Base-by-base conservation (phyloP, 306 rosid genomes). In the Vigna hirtella region DNA sequence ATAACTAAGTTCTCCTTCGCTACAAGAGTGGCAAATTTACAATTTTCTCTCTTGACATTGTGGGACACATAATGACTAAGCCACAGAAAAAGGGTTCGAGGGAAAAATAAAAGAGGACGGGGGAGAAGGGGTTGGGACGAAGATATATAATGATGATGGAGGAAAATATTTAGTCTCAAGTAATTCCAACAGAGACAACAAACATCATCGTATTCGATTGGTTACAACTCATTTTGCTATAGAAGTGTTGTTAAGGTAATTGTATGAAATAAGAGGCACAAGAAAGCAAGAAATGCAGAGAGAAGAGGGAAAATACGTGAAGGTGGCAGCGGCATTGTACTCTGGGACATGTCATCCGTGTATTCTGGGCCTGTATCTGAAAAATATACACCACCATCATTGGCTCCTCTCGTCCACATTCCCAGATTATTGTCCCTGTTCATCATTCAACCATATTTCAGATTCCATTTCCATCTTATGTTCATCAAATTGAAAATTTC, bases 401-500 rank as follows among this genome's bases (percentile, higher is more conserved):
- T 81, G 52, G 83, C 76, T 24, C 83, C 88, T 70, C 88, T 73
- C 38, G 72, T 85, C 88, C 88, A 85, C 88, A 81, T 85, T 15
- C 88, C 88, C 30, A 81, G 62, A 68, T 74, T 81, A 32, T 85
- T 85, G 71, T 85, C 88, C 85, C 88, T 85, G 76, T 75, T 70
- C 74, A 82, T 9, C 71, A 43, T 0, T 11, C 14, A 68, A 6
- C 28, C 74, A 63, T 3, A 3, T 18, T 16, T 53, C 48, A 69
- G 52, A 78, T 58, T 70, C 1, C 57, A 66, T 40, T 51, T 51
- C 13, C 62, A 51, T 1, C 24, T 64, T 0, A 61, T 10, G 10
- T 1, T 12, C 9, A 74, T 59, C 47, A 11, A 75, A 6, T 49
- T n/a, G 11, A 7, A 1, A 45, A 28, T 1, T 36, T 42, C 36